Evolutionary conservation across 495 filamentous ascomycete genomes (phyloP).

Genomic region (Annulohypoxylon nitens): DNA sequence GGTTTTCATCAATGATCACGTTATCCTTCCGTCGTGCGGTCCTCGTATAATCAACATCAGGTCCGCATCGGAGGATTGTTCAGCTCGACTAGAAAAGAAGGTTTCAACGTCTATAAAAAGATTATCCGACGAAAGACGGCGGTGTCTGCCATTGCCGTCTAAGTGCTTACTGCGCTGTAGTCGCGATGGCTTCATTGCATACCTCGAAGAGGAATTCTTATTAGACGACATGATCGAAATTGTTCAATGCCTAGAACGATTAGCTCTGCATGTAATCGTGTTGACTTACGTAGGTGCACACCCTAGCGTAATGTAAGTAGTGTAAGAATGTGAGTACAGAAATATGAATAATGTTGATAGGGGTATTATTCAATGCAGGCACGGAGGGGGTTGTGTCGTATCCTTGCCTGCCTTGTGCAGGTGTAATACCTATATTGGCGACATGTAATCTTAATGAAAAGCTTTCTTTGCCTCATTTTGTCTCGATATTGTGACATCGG

Average conservation of each 20-base stretch:
- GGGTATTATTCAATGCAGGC: slow-evolving; percentile 9
- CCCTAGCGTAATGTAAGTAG: not conserved
- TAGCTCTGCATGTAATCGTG: not conserved
- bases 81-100: slow-evolving; percentile 8
- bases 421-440: not conserved
- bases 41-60: not conserved
- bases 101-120: slow-evolving; percentile 14
- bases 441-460: slow-evolving; percentile 4
- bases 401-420: not conserved
- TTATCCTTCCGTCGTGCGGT: slow-evolving; percentile 1
- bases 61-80: slow-evolving; percentile 8
- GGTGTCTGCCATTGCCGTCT: not conserved
- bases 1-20: not conserved
- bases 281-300: not conserved
- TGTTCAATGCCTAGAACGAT: not conserved
- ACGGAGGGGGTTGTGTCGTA: slow-evolving; percentile 7
- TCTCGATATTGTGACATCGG: slow-evolving; percentile 28
- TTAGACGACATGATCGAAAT: not conserved
- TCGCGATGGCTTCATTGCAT: slow-evolving; percentile 2
- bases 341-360: slow-evolving; percentile 12
- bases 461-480: slow-evolving; percentile 23
- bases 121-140: slow-evolving; percentile 8
- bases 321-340: not conserved
- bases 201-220: not conserved
- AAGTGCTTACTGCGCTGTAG: not conserved